phyloP scores from a whole-genome alignment of 2,329 filamentous ascomycete genomes.

The Hirsutella rhossiliensis region DNA sequence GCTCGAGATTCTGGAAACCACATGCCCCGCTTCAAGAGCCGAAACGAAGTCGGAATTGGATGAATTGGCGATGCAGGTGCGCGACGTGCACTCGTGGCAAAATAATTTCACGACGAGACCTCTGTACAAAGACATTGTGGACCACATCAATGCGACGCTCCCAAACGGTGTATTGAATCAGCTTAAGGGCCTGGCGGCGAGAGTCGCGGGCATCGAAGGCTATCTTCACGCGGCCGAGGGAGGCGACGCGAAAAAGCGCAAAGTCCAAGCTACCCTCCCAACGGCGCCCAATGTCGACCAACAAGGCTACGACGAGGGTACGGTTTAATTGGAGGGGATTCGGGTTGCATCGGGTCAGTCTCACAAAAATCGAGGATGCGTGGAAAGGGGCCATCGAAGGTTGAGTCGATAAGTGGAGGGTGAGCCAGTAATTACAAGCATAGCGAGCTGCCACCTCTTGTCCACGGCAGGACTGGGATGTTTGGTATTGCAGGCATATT shows the following conservation, averaged over 20 bases:
- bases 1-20: neutral
- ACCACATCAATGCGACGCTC: conserved; percentile 19
- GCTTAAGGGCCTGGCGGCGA: conserved; percentile 7
- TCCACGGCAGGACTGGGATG: no score
- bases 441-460: no score
- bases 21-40: neutral
- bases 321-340: no score
- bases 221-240: neutral
- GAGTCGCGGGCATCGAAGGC: conserved; percentile 11
- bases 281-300: neutral
- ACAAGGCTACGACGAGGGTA: neutral
- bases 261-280: neutral
- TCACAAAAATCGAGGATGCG: no score
- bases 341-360: no score
- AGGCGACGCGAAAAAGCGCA: conserved; percentile 3
- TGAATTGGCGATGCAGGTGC: conserved; percentile 22
- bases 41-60: conserved; percentile 6
- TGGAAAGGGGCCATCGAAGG: no score
- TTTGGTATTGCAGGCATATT: no score
- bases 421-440: no score
- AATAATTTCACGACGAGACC: conserved; percentile 33
- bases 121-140: conserved; percentile 27
- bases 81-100: conserved; percentile 32
- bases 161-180: conserved; percentile 9
- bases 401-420: no score